Evolutionary conservation across 1,139 yeast species (phyloP).

Genomic region (Lodderomyces orthopsilosis): DNA sequence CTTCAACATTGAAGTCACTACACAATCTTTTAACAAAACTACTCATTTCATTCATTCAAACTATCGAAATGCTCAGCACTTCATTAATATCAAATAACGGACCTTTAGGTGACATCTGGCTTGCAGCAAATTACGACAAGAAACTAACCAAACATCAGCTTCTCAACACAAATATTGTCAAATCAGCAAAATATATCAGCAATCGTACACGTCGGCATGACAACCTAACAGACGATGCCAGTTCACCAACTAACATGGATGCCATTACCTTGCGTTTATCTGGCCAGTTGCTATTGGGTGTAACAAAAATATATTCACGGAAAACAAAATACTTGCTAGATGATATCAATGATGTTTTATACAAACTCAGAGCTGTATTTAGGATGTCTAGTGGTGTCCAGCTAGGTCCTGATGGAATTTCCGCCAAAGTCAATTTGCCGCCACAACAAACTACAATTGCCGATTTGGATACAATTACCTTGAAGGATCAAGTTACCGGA

Average conservation of each 20-base stretch:
- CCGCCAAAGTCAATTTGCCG: slow-evolving; percentile 39
- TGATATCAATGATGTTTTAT: slow-evolving; percentile 78
- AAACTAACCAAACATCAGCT: slow-evolving; percentile 76
- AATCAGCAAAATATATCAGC: slow-evolving; percentile 38
- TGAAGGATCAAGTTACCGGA: slow-evolving; percentile 78
- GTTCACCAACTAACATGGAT: slow-evolving; percentile 15
- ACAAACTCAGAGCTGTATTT: slow-evolving; percentile 74
- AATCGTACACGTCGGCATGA: slow-evolving; percentile 6
- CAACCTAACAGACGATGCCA: slow-evolving; percentile 4
- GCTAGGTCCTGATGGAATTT: slow-evolving; percentile 27
- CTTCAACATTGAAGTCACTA: neutral
- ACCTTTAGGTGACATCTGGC: slow-evolving; percentile 88
- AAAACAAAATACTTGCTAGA: slow-evolving; percentile 82
- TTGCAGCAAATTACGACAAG: slow-evolving; percentile 86
- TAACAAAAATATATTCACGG: slow-evolving; percentile 82
- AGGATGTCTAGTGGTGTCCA: slow-evolving; percentile 37
- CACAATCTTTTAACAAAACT: neutral
- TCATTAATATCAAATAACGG: slow-evolving; percentile 57
- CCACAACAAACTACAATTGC: slow-evolving; percentile 51
- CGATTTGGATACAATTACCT: slow-evolving; percentile 54
- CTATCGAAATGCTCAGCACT: slow-evolving; percentile 8
- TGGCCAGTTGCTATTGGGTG: slow-evolving; percentile 85
- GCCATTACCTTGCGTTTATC: slow-evolving; percentile 77
- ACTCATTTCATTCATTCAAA: neutral
- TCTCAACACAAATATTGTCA: slow-evolving; percentile 65